Conservation (phyloP, 495 filamentous ascomycete species). For the Friedmanniomyces simplex region DNA sequence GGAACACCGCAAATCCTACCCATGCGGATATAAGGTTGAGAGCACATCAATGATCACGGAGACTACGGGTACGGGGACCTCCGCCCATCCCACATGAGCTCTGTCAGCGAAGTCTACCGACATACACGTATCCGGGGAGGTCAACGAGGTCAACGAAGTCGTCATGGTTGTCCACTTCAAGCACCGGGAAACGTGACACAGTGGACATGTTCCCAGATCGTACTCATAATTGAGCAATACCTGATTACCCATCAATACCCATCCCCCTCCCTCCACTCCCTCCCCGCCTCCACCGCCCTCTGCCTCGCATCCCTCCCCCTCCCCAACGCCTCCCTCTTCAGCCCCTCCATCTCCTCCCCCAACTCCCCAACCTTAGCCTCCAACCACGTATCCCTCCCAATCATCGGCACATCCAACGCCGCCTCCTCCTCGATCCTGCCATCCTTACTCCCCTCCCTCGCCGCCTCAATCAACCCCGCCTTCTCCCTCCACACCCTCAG, state of each 20-base stretch:
- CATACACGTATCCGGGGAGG: no score
- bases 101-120: no score
- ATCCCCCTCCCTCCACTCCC: slow-evolving; percentile 44
- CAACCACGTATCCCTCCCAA: slow-evolving; percentile 29
- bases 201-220: no score
- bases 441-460: slow-evolving; percentile 18
- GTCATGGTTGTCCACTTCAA: no score
- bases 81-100: no score
- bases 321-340: slow-evolving; percentile 37
- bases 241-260: slow-evolving; percentile 34
- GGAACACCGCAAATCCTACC: no score
- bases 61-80: no score
- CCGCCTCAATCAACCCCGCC: slow-evolving; percentile 22
- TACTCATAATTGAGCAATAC: no score
- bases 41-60: no score
- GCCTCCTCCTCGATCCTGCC: slow-evolving; percentile 30
- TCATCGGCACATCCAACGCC: slow-evolving; percentile 34
- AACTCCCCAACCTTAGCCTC: slow-evolving; percentile 31
- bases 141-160: no score
- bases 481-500: slow-evolving; percentile 39
- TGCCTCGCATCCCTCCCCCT: slow-evolving; percentile 42
- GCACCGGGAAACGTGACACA: no score
- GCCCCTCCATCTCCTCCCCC: slow-evolving; percentile 31
- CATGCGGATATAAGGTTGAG: no score
- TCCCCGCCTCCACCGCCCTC: slow-evolving; percentile 44